A percentile compares a stretch with the other conserved stretches of the same genome.
phyloP scores from a whole-genome alignment of 768 basidiomycete species.

The Polyporus arcularius region DNA sequence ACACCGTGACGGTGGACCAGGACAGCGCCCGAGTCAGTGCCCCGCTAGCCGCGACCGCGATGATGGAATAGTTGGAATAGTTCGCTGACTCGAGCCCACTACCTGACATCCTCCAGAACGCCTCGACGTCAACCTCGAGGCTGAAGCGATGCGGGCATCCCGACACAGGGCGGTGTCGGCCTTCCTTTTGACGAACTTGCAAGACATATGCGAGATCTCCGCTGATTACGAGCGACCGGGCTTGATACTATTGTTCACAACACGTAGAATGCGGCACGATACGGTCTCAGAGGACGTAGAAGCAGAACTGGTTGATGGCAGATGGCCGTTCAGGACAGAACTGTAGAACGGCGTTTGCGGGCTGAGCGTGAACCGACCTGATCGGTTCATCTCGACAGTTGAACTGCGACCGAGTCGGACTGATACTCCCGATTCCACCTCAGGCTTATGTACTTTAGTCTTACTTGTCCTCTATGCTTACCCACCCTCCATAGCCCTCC shows the following conservation, averaged over 20 bases:
- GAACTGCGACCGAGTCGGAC: background rate
- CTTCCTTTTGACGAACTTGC: background rate
- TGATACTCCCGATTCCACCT: too few relatives aligned
- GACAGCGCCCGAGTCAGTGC: conserved; percentile 5
- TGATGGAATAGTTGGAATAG: conserved; percentile 2
- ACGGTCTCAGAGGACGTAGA: background rate
- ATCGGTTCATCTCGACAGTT: background rate
- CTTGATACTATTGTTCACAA: too few relatives aligned
- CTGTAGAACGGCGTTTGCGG: background rate
- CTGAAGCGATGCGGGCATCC: background rate
- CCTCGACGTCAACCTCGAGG: conserved; percentile 3
- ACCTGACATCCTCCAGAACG: background rate
- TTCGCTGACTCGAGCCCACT: conserved; percentile 11
- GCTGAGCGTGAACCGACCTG: background rate
- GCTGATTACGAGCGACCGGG: too few relatives aligned
- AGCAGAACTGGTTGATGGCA: too few relatives aligned
- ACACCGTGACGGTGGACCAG: background rate
- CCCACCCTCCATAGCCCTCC: too few relatives aligned
- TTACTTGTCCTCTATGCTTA: too few relatives aligned
- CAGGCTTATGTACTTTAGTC: too few relatives aligned
- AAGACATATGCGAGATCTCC: background rate
- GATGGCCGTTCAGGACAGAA: background rate
- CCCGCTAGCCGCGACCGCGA: background rate
- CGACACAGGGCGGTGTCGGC: background rate
- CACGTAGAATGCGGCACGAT: too few relatives aligned